Evolutionary conservation across 2,329 filamentous ascomycete species (phyloP), one percentile per base, ranked within the genome.

Genomic region (Trichoderma sp.): DNA sequence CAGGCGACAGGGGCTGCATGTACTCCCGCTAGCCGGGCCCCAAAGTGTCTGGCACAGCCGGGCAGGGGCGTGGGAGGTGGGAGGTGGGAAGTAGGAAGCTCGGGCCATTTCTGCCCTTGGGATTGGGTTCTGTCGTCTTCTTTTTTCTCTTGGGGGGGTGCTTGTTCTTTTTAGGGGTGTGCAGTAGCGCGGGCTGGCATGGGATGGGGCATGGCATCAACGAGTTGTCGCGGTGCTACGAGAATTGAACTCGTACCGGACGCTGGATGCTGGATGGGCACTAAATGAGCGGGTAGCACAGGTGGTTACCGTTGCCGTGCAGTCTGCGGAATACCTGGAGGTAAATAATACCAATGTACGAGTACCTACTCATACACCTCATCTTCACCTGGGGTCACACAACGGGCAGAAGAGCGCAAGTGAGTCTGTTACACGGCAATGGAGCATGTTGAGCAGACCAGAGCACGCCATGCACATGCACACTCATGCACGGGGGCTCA

Each of bases 1-100:
- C 58, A 70, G 51, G 67, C 39, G 43, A 62, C 67, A 63, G 58
- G 68, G 68, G 58, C 34, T 63, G 58, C 68, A 63, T 39, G 68
- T 69, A 34, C 56, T 60, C 18, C 56, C 56, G 28, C 36, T 69
- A 69, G 66, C 66, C 34, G 18, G 53, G 39, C 30, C 15, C 24
- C 14, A 32, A 24, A 58, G 24, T 69, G 36, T 47, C 66, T 51
- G 47, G 56, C 51, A 34, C 63, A 66, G 63, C 63, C 43, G 63
- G 63, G 28, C 30, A 66, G 47, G 63, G 66, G 66, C 53, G 53
- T 28, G 53, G 43, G 56, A 30, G 61, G 39, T 51, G 61, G 56
- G 15, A 60, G n/a, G n/a, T 51, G n/a, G 39, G 8, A n/a, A n/a
- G 39, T 24, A 18, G 57, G 28, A 68, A 60, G 65, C 65, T 60